These are phyloP conservation scores for Epithele typhae DNA, from an alignment of 768 basidiomycete genomes.

Conservation along the genomic window DNA sequence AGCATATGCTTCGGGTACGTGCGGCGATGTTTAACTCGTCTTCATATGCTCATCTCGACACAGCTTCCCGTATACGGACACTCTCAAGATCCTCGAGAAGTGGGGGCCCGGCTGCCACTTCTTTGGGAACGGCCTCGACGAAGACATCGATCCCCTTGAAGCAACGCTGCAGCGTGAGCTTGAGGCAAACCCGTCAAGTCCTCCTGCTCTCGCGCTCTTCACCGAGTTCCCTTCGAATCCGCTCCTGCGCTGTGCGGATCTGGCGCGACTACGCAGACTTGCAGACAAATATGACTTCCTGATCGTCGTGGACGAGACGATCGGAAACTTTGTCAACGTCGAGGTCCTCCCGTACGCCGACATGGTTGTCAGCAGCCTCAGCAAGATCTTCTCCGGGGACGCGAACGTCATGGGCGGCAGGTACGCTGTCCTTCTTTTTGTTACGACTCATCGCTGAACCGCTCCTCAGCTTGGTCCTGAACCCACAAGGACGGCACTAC, in stretches of 20 bases:
- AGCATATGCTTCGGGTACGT: conserved; percentile 92
- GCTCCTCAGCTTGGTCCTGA: conserved; percentile 70
- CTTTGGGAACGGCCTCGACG: conserved; percentile 73
- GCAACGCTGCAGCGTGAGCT: conserved; percentile 47
- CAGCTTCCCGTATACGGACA: conserved; percentile 95
- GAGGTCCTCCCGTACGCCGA: conserved; percentile 85
- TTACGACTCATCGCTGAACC: no score
- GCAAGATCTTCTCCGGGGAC: conserved; percentile 93
- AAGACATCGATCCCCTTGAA: conserved; percentile 73
- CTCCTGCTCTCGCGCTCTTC: conserved; percentile 77
- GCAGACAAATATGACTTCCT: conserved; percentile 89
- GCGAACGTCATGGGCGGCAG: conserved; percentile 98
- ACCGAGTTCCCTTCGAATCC: conserved; percentile 97
- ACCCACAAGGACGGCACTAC: conserved; percentile 75
- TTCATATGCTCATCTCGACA: neutral
- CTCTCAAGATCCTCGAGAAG: conserved; percentile 88
- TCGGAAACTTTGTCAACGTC: conserved; percentile 93
- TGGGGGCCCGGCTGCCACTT: conserved; percentile 96
- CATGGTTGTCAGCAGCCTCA: conserved; percentile 86
- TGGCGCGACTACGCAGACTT: conserved; percentile 66
- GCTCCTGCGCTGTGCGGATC: conserved; percentile 78
- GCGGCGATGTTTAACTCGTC: neutral
- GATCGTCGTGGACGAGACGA: conserved; percentile 89
- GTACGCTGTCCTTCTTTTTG: conserved; percentile 43
- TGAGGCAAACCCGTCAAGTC: conserved; percentile 37